phyloP scores from a whole-genome alignment of 148 eudicot species.

The Pouteria glomerata region DNA sequence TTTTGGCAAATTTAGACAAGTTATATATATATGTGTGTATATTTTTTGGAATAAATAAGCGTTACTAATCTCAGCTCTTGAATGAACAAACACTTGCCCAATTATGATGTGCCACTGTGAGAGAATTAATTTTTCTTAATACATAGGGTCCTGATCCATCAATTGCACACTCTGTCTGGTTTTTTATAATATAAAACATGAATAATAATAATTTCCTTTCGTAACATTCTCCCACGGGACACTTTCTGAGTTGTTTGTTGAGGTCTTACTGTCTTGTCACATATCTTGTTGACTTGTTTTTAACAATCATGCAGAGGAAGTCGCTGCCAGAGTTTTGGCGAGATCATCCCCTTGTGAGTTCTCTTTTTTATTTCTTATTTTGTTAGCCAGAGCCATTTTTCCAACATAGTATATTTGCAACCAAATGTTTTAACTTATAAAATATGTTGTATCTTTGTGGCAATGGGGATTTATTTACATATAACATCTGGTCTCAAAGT shows the following conservation, averaged over 20 bases:
- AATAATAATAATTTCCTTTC: not conserved
- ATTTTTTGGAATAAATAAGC: no score
- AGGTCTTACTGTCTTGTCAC: not conserved
- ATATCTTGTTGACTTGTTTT: slow-evolving; percentile 1
- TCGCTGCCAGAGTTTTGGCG: slow-evolving; percentile 96
- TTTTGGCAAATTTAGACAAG: no score
- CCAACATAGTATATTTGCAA: not conserved
- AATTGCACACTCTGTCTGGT: not conserved
- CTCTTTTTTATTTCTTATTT: slow-evolving; percentile 10
- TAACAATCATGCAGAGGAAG: slow-evolving; percentile 53
- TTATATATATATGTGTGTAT: no score
- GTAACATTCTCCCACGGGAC: not conserved
- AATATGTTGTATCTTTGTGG: not conserved
- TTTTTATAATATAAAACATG: not conserved
- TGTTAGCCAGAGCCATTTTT: not conserved
- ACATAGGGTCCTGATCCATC: slow-evolving; percentile 1
- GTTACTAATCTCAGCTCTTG: not conserved
- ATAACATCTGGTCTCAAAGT: not conserved
- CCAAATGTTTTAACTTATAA: not conserved
- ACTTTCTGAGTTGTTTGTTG: not conserved
- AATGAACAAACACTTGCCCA: not conserved
- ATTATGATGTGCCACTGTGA: not conserved
- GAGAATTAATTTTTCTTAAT: not conserved
- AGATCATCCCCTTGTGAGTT: slow-evolving; percentile 60
- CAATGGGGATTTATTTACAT: not conserved